These are phyloP conservation scores for Fusarium haematococcum DNA, from an alignment of 2,329 filamentous ascomycete species.

Conservation along the genomic window DNA sequence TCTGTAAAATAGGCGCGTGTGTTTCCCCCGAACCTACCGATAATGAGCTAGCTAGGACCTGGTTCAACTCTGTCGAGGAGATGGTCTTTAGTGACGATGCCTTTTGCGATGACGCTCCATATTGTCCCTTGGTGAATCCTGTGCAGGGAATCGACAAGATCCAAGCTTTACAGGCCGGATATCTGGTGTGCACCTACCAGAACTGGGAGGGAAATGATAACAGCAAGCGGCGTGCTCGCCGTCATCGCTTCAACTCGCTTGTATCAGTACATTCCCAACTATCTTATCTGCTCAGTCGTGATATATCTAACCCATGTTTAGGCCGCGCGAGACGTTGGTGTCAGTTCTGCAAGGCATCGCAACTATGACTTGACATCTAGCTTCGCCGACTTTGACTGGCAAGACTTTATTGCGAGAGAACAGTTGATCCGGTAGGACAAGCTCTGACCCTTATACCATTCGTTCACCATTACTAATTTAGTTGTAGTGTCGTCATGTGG, in stretches of 20 bases:
- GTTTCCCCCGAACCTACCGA: not conserved
- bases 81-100: not conserved
- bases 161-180: not conserved
- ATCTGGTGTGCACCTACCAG: not conserved
- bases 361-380: not conserved
- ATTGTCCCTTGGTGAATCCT: not conserved
- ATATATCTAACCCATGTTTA: not conserved
- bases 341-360: not conserved
- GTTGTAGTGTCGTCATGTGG: not conserved
- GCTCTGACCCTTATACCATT: not conserved
- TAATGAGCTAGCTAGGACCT: not conserved
- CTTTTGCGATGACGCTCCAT: not conserved
- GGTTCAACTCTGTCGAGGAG: not conserved
- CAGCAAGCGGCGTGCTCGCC: not conserved
- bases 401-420: not conserved
- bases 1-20: not conserved
- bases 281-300: accelerated
- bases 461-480: not conserved
- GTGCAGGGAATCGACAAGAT: not conserved
- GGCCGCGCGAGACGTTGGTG: not conserved
- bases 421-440: not conserved
- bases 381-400: not conserved
- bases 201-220: not conserved
- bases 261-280: not conserved
- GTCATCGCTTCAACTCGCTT: not conserved